Conservation (phyloP, 768 basidiomycete species). For the Russula sp. region DNA sequence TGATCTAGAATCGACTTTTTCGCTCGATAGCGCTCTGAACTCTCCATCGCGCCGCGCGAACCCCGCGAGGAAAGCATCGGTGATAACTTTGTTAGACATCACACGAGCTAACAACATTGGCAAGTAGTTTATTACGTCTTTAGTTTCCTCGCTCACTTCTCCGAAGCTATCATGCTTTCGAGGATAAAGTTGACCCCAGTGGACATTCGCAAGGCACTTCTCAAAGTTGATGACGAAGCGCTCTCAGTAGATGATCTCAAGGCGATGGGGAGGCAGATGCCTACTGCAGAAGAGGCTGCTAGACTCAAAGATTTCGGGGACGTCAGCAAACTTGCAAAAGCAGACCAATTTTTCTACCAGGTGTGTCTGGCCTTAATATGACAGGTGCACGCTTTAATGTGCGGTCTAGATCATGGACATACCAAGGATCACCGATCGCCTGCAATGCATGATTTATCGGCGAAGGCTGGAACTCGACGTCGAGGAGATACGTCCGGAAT, state of each 20-base stretch:
- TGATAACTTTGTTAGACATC: constrained; percentile 73
- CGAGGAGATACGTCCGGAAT: constrained; percentile 78
- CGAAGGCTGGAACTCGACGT: constrained; percentile 78
- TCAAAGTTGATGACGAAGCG: constrained; percentile 66
- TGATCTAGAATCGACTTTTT: constrained; percentile 74
- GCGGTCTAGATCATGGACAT: constrained; percentile 67
- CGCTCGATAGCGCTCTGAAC: constrained; percentile 49
- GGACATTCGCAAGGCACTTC: constrained; percentile 66
- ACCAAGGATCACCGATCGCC: constrained; percentile 66
- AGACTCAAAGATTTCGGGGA: constrained; percentile 71
- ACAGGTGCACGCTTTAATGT: not conserved
- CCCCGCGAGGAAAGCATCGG: constrained; percentile 53
- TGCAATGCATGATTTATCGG: constrained; percentile 83
- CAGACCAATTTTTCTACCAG: constrained; percentile 81
- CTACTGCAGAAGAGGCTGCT: constrained; percentile 77
- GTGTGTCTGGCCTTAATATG: constrained; percentile 40
- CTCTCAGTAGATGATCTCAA: constrained; percentile 74
- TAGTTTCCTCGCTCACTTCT: not conserved
- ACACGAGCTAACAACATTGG: constrained; percentile 84
- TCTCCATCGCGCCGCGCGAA: constrained; percentile 43
- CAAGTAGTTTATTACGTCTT: constrained; percentile 35
- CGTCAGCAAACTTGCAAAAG: constrained; percentile 68
- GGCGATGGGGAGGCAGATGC: constrained; percentile 69
- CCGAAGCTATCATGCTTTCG: constrained; percentile 77
- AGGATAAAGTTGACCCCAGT: constrained; percentile 62